Evolutionary conservation across 106 monocot species (phyloP).

Genomic region (Hemerocallis citrina): DNA sequence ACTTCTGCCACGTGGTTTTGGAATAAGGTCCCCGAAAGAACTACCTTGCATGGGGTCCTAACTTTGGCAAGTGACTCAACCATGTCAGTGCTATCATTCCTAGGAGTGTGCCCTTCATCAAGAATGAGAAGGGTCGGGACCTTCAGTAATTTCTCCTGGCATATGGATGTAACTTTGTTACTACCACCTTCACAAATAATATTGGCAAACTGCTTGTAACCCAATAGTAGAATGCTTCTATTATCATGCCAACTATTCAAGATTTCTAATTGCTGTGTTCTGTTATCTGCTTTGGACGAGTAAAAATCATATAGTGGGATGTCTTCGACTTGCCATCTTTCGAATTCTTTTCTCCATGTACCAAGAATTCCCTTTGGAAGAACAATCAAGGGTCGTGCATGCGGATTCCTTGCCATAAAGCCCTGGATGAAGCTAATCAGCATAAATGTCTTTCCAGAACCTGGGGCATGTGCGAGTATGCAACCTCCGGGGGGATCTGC

Average conservation of each 20-base stretch:
- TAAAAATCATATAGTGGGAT: slow-evolving; percentile 83
- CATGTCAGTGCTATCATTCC: slow-evolving; percentile 68
- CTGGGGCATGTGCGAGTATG: slow-evolving; percentile 95
- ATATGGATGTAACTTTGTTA: slow-evolving; percentile 38
- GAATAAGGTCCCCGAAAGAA: slow-evolving; percentile 91
- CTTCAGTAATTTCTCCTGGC: slow-evolving; percentile 63
- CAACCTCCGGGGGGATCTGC: slow-evolving; percentile 84
- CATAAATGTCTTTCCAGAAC: slow-evolving; percentile 98
- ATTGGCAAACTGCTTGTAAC: slow-evolving; percentile 64
- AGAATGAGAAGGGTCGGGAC: slow-evolving; percentile 72
- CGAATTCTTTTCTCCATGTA: slow-evolving; percentile 82
- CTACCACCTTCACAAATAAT: slow-evolving; percentile 32
- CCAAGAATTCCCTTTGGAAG: slow-evolving; percentile 83
- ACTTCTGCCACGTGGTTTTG: slow-evolving; percentile 91
- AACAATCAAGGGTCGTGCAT: slow-evolving; percentile 62
- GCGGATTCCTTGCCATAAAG: slow-evolving; percentile 69
- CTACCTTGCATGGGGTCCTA: slow-evolving; percentile 67
- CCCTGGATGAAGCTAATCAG: slow-evolving; percentile 97
- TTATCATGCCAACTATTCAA: slow-evolving; percentile 63
- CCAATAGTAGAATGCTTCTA: slow-evolving; percentile 59
- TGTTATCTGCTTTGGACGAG: slow-evolving; percentile 60
- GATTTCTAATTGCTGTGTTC: slow-evolving; percentile 69
- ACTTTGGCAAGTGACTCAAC: slow-evolving; percentile 64
- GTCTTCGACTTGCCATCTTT: slow-evolving; percentile 83
- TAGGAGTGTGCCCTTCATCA: slow-evolving; percentile 90